Evolutionary conservation across 2,329 filamentous ascomycete genomes (phyloP).

Genomic region (Trichophaea hybrida): DNA sequence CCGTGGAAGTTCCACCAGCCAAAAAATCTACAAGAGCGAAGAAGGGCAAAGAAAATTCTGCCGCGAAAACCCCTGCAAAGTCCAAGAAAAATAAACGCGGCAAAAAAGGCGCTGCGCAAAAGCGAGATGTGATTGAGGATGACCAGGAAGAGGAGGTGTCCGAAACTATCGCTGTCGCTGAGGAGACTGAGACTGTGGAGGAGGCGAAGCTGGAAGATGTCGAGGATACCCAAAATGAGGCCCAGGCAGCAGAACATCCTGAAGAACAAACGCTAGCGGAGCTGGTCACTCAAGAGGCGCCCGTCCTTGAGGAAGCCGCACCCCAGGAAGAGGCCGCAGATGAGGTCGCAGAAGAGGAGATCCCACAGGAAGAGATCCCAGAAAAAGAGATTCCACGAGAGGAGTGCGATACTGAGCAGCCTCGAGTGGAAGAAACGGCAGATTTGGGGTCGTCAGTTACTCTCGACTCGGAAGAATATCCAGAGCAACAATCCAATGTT

Average conservation of each 20-base stretch:
- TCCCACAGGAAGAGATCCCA: not conserved
- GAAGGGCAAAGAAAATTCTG: not conserved
- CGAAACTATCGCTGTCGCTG: not conserved
- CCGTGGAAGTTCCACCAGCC: not conserved
- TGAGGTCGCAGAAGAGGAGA: not conserved
- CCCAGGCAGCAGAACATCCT: not conserved
- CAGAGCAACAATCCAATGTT: not conserved
- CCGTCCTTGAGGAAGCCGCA: not conserved
- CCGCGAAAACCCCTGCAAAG: not conserved
- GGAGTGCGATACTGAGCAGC: not conserved
- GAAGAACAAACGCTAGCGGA: not conserved
- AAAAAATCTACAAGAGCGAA: not conserved
- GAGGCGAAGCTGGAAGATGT: not conserved
- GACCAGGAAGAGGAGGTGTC: not conserved
- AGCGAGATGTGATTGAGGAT: not conserved
- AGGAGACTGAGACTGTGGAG: not conserved
- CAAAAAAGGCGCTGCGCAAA: not conserved
- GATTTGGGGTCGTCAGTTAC: not conserved
- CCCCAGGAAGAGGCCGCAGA: not conserved
- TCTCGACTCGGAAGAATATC: not conserved
- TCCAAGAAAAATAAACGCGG: not conserved
- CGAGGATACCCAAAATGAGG: not conserved
- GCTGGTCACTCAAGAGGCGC: not conserved
- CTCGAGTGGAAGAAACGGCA: not conserved
- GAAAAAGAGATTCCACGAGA: not conserved